Evolutionary conservation across 805 yeast species (phyloP), one percentile per base, ranked within the genome.

Genomic region (Jamesozyma jinghongensis): DNA sequence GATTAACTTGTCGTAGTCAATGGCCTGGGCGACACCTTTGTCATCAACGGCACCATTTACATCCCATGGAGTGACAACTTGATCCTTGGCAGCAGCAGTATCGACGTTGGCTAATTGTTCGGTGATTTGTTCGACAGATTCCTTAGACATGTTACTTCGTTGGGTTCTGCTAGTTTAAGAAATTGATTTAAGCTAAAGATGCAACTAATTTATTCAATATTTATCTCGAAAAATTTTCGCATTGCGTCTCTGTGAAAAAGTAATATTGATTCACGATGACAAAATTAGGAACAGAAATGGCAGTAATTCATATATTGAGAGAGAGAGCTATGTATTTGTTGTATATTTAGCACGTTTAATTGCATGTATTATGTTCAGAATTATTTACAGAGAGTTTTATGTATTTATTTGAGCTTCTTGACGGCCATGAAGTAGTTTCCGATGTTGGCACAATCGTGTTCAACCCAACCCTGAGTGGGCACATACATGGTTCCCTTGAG

Each of bases 41-140:
- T 88, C 94, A 43, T 86, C 96, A 36, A 90, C 94, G 2, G 97
- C 97, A 43, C 97, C 98, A 64, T 85, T 95, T 25, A 92, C 98
- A 61, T 92, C 98, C 98, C 98, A 92, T 37, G 98, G 98, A 1
- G 98, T 92, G 45, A 83, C 71, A 28, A 67, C 70, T 58, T 81
- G 88, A 42, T 71, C 79, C 39, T 52, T 52, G 18, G 41, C 38
- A 11, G 43, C 47, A 4, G 40, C 36, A n/a, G 51, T 41, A 20
- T 48, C 42, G 25, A 56, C 42, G 18, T 47, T 37, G 16, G 49
- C 45, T 3, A 56, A 40, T 27, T 47, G 45, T 29, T 52, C 49
- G 19, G 53, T 41, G 17, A 51, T 43, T 44, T 56, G 43, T 12
- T 42, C 45, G 13, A 50, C 48, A 26, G 45, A 34, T 26, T 34